Evolutionary conservation across 768 basidiomycete species (phyloP).

Genomic region (Russula compacta): DNA sequence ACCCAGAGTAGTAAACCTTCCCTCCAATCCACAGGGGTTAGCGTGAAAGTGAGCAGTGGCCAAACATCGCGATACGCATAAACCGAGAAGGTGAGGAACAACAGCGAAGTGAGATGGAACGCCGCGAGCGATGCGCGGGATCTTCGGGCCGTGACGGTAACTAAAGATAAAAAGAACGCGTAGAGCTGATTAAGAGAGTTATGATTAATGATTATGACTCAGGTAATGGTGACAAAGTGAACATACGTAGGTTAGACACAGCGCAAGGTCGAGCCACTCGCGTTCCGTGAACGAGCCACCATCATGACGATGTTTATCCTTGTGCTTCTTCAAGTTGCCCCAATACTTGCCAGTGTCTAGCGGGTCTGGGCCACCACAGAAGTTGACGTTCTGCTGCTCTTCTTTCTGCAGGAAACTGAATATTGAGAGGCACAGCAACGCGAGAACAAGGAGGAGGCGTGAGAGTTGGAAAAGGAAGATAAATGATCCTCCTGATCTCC

Average conservation of each 20-base stretch:
- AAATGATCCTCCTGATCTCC: constrained; percentile 35
- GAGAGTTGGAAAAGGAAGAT: constrained; percentile 41
- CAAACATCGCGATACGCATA: constrained; percentile 51
- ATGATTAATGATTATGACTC: background rate
- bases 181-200: constrained; percentile 16
- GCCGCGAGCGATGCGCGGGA: constrained; percentile 21
- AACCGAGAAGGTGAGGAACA: constrained; percentile 38
- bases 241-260: constrained; percentile 30
- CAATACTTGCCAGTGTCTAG: constrained; percentile 25
- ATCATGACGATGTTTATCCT: constrained; percentile 12
- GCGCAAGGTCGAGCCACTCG: constrained; percentile 16
- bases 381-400: constrained; percentile 12
- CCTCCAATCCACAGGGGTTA: constrained; percentile 36
- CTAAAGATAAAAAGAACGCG: constrained; percentile 18
- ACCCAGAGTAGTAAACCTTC: constrained; percentile 47
- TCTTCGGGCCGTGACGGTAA: constrained; percentile 16
- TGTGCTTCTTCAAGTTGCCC: constrained; percentile 25
- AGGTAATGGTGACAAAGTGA: background rate
- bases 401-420: constrained; percentile 34
- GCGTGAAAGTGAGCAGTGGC: constrained; percentile 48
- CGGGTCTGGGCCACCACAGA: background rate
- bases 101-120: constrained; percentile 39
- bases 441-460: constrained; percentile 37
- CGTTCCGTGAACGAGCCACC: background rate
- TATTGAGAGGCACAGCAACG: constrained; percentile 43